These are phyloP conservation scores for Echeveria elegans DNA, from an alignment of 164 flowering plant species.

Conservation along the genomic window DNA sequence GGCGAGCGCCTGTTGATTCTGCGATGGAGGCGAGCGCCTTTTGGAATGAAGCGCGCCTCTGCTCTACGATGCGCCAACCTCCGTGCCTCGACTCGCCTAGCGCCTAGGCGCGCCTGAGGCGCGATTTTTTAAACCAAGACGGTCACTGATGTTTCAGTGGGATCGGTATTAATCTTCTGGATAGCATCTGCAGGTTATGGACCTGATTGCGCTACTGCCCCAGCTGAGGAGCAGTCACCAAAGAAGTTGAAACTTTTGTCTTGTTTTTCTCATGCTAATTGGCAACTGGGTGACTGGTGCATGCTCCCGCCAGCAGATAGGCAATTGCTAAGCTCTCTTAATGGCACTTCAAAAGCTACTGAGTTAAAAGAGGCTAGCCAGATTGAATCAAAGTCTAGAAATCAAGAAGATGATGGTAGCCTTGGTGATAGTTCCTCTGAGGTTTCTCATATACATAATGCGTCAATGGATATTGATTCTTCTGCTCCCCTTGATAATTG, in stretches of 20 bases:
- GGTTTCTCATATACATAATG: constrained; percentile 26
- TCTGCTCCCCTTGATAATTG: constrained; percentile 24
- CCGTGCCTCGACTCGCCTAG: too few species aligned
- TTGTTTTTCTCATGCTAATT: constrained; percentile 82
- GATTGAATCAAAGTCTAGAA: constrained; percentile 24
- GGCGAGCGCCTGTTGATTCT: too few species aligned
- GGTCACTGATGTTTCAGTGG: constrained; percentile 74
- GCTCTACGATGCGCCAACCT: too few species aligned
- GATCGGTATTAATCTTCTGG: constrained; percentile 82
- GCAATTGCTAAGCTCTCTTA: constrained; percentile 23
- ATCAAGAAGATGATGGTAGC: constrained; percentile 26
- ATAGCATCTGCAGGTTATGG: constrained; percentile 93
- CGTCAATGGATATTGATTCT: constrained; percentile 35
- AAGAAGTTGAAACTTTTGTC: constrained; percentile 66
- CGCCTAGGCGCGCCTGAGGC: too few species aligned
- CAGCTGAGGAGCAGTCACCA: constrained; percentile 89
- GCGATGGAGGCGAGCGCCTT: too few species aligned
- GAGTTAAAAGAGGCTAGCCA: constrained; percentile 23
- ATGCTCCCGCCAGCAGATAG: constrained; percentile 39
- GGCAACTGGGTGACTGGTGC: constrained; percentile 99
- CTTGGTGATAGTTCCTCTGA: constrained; percentile 27
- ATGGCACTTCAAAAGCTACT: constrained; percentile 24
- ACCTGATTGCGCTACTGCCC: constrained; percentile 62
- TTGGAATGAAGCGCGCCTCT: too few species aligned
- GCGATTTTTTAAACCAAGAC: constrained; percentile 81